Conservation (phyloP, 2,329 filamentous ascomycete species). For the Botrytis fabae region DNA sequence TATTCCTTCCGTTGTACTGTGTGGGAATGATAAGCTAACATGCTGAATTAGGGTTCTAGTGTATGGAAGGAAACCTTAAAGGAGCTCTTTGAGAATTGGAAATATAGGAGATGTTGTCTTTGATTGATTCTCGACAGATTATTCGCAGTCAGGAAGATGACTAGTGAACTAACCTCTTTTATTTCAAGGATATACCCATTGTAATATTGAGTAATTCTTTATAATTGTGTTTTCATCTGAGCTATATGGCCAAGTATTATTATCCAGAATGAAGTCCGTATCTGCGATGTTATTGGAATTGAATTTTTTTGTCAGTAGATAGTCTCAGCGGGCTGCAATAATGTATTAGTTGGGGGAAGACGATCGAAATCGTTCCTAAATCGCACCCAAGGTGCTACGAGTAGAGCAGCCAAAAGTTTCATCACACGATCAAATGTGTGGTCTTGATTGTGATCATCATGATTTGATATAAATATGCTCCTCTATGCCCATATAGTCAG, state of each 20-base stretch:
- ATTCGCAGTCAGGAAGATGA: neutral
- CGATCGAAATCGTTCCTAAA: too few relatives aligned
- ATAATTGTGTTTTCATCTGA: neutral
- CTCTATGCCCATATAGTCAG: too few relatives aligned
- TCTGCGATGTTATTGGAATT: neutral
- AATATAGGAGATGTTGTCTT: neutral
- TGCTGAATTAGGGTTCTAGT: neutral
- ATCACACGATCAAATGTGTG: too few relatives aligned
- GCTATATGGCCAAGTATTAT: neutral
- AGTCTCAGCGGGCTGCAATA: too few relatives aligned
- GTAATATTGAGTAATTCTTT: neutral
- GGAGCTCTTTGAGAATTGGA: neutral
- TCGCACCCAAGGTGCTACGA: too few relatives aligned
- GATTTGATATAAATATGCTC: too few relatives aligned
- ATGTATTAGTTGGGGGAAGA: too few relatives aligned
- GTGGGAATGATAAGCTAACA: neutral
- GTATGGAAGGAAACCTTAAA: slow-evolving; percentile 7
- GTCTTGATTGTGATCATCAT: too few relatives aligned
- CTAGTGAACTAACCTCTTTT: neutral
- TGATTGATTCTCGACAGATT: neutral
- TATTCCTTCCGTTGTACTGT: neutral
- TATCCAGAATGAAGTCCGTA: neutral
- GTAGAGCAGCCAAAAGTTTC: too few relatives aligned
- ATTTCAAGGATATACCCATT: neutral
- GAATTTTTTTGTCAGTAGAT: too few relatives aligned